These are phyloP conservation scores for Saturnispora quitensis DNA, from an alignment of 805 yeast species.

Conservation along the genomic window DNA sequence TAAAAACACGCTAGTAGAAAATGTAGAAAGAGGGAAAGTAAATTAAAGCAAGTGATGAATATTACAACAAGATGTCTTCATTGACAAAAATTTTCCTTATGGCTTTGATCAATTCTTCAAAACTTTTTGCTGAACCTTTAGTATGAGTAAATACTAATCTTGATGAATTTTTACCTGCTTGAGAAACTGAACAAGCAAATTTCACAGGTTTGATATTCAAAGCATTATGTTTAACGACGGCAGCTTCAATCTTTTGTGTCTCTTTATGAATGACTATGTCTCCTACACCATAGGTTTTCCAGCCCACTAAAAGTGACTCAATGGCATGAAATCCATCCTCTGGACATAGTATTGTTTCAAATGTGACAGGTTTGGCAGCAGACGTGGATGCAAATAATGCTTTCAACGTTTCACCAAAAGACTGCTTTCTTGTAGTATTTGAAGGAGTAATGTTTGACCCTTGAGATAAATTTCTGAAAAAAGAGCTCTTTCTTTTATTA, in stretches of 20 bases:
- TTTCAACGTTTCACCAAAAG: slow-evolving; percentile 37
- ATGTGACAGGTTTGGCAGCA: slow-evolving; percentile 17
- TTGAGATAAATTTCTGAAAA: slow-evolving; percentile 39
- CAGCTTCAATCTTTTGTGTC: slow-evolving; percentile 44
- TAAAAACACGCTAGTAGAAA: neutral
- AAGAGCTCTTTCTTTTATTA: slow-evolving; percentile 18
- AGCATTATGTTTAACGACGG: slow-evolving; percentile 51
- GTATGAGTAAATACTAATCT: slow-evolving; percentile 50
- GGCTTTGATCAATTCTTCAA: slow-evolving; percentile 50
- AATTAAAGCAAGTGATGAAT: neutral
- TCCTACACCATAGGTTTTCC: slow-evolving; percentile 65
- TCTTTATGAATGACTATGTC: slow-evolving; percentile 39
- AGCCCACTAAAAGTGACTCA: slow-evolving; percentile 49
- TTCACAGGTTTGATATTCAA: slow-evolving; percentile 55
- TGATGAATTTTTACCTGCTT: slow-evolving; percentile 34
- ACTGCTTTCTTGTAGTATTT: slow-evolving; percentile 14
- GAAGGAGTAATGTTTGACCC: slow-evolving; percentile 4
- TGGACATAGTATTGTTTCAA: slow-evolving; percentile 30
- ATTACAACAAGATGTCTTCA: slow-evolving; percentile 45
- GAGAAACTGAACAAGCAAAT: slow-evolving; percentile 45
- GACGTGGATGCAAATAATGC: slow-evolving; percentile 30
- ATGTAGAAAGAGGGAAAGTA: neutral
- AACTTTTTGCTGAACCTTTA: slow-evolving; percentile 57
- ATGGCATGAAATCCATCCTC: slow-evolving; percentile 59
- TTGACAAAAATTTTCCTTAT: slow-evolving; percentile 55